Evolutionary conservation across 2,329 filamentous ascomycete species (phyloP), one percentile per base, ranked within the genome.

Genomic region (Neofusicoccum sp.): DNA sequence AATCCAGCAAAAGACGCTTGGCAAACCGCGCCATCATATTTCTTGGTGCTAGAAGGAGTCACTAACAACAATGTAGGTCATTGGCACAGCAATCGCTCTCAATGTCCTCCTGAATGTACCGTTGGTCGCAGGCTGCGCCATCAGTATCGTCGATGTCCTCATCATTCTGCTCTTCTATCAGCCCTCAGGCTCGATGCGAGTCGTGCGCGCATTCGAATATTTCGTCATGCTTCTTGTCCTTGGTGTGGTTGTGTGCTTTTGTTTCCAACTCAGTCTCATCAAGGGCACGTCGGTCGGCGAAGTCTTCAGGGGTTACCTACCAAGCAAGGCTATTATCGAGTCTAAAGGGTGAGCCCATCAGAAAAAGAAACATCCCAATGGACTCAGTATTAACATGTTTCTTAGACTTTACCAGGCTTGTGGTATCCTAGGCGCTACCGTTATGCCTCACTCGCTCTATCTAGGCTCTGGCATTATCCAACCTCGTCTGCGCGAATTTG

Each of bases 371-470:
- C 4, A 9, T n/a, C 5, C 33, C 9, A 31, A 34, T 6, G 6
- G 7, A 29, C 6, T 6, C 11, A 3, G 31, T 3, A 33, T 64
- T 71, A 37, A 70, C 64, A 22, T 43, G 31, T 22, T 12, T 4
- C 54, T 22, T 63, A 82, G 80, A 7, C 71, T 86, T 36, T 85
- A 84, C 70, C 82, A 85, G 74, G 85, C 89, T 1, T 93, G 90
- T 66, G 90, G 90, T 58, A 93, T 93, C 63, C 80, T 93, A 0
- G 90, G 90, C 1, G 90, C 90, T 3, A 93, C 90, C 0, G 83
- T 86, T 33, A 86, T 86, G 84, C 84, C 84, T n/a, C 84, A 86
- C 69, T 84, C 80, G 37, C 79, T 86, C 58, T 86, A 85, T 67
- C 76, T 86, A 2, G 84, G 84, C 3, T 83, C 80, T 56, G 84